Evolutionary conservation across 768 basidiomycete species (phyloP).

Genomic region (Boletus huronensis): DNA sequence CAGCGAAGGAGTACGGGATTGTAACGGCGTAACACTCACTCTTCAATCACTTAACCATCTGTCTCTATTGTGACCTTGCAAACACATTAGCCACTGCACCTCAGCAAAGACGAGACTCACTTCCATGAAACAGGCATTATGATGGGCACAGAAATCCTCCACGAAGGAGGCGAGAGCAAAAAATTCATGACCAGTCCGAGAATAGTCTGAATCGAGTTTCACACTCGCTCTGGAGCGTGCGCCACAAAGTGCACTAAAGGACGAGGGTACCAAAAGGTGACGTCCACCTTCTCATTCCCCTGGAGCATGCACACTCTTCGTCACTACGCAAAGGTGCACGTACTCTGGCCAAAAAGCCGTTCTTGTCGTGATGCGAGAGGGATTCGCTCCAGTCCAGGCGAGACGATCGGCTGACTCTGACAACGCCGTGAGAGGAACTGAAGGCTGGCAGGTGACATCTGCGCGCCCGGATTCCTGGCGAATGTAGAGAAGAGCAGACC

Average conservation of each 20-base stretch:
- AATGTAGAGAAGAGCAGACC: too few relatives aligned
- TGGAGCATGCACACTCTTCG: neutral
- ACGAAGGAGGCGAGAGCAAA: constrained; percentile 11
- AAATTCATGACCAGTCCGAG: constrained; percentile 24
- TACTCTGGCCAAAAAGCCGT: neutral
- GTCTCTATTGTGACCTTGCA: neutral
- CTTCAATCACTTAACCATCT: neutral
- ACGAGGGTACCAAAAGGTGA: constrained; percentile 4
- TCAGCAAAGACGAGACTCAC: neutral
- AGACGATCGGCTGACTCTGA: neutral
- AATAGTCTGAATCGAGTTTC: constrained; percentile 35
- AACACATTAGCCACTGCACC: neutral
- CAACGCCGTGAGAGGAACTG: neutral
- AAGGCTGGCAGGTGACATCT: neutral
- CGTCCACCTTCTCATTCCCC: constrained; percentile 22
- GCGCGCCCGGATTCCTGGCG: neutral
- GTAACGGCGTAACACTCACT: neutral
- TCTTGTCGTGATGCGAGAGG: neutral
- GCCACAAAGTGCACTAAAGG: constrained; percentile 31
- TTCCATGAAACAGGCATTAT: too few relatives aligned
- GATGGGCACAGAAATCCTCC: neutral
- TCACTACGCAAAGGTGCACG: neutral
- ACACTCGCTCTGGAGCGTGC: constrained; percentile 10
- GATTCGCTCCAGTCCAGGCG: accelerated
- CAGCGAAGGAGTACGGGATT: too few relatives aligned